These are phyloP conservation scores for Ramaria rubella DNA, from an alignment of 768 basidiomycete genomes.

Conservation along the genomic window DNA sequence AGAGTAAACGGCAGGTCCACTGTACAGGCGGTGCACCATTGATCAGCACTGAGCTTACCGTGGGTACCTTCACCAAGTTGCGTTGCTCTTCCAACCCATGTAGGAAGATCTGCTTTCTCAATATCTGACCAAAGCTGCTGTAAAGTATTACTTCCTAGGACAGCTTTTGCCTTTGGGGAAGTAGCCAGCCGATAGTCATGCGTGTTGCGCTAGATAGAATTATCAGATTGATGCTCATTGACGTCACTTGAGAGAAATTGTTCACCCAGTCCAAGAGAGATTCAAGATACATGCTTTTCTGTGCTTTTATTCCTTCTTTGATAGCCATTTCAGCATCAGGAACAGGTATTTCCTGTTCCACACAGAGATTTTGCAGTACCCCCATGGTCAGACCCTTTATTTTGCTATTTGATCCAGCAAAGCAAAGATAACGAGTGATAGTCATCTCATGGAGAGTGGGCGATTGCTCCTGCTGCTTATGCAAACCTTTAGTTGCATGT, in stretches of 20 bases:
- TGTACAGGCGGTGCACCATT: slow-evolving; percentile 20
- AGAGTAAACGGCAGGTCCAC: slow-evolving; percentile 26
- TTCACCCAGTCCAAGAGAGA: background rate
- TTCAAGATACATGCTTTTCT: background rate
- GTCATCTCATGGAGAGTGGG: no score
- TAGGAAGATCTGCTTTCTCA: background rate
- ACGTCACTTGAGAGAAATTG: background rate
- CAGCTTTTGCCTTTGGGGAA: background rate
- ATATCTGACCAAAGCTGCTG: slow-evolving; percentile 22
- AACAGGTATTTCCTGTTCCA: no score
- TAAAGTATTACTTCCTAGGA: background rate
- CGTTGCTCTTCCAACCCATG: background rate
- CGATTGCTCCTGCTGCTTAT: no score
- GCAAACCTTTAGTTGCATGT: no score
- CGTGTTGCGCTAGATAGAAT: background rate
- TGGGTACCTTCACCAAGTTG: background rate
- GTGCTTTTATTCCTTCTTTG: background rate
- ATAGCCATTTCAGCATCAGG: background rate
- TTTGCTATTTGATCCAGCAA: no score
- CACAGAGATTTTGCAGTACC: no score
- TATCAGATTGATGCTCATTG: background rate
- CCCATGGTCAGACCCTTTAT: no score
- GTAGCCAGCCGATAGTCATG: background rate
- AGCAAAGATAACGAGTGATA: no score
- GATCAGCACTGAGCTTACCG: background rate